A percentile compares a stretch with the other conserved stretches of the same genome.
These are phyloP conservation scores for Mariannaea sp. DNA, from an alignment of 2,329 filamentous ascomycete species.

Conservation along the genomic window DNA sequence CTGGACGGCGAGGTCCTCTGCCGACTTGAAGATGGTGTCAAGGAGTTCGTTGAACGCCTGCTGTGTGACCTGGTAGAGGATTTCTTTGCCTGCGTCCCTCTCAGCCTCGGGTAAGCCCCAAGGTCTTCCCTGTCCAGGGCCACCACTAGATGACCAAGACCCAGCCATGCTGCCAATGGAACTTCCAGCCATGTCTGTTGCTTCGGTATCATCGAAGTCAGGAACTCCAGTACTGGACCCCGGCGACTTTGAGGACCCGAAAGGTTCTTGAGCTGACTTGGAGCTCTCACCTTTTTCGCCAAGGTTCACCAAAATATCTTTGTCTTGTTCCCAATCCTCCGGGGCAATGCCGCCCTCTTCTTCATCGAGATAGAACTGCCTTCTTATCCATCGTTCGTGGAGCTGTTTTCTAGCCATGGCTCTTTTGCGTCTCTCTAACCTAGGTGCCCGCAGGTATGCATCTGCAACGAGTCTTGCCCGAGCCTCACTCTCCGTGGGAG, in stretches of 20 bases:
- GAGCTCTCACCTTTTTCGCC: constrained; percentile 48
- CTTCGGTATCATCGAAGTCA: constrained; percentile 73
- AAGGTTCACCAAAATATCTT: constrained; percentile 57
- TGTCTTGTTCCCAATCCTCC: constrained; percentile 64
- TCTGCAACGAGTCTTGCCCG: constrained; percentile 46
- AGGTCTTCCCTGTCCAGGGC: constrained; percentile 76
- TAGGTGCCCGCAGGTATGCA: constrained; percentile 44
- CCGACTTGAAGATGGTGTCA: constrained; percentile 80
- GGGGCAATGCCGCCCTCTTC: constrained; percentile 76
- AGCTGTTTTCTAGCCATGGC: constrained; percentile 58
- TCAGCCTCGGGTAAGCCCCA: constrained; percentile 82
- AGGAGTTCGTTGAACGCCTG: constrained; percentile 91
- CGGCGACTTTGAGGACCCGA: constrained; percentile 61
- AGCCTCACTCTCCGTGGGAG: constrained; percentile 49
- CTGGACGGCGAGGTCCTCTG: constrained; percentile 76
- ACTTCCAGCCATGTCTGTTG: background rate
- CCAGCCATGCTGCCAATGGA: constrained; percentile 67
- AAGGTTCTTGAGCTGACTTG: constrained; percentile 46
- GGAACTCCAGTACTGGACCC: constrained; percentile 76
- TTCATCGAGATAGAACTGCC: constrained; percentile 83
- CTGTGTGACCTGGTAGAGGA: constrained; percentile 89
- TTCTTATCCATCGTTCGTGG: constrained; percentile 74
- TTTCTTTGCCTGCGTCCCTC: constrained; percentile 81
- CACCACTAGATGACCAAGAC: constrained; percentile 70
- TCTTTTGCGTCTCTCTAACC: constrained; percentile 47